Conservation (phyloP, 345 rosid genomes). For the Dipteronia sinensis region DNA sequence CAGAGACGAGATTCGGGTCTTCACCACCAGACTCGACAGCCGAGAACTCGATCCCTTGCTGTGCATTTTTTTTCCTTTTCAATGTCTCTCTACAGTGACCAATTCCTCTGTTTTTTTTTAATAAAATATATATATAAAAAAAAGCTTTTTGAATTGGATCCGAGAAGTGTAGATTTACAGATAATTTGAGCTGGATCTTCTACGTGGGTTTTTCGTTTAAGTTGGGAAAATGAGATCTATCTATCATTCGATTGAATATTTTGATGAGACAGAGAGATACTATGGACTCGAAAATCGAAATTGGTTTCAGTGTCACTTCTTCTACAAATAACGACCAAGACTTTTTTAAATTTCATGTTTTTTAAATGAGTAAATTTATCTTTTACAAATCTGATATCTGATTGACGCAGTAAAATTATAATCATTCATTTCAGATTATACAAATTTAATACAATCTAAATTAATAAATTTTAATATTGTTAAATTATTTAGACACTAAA, state of each 20-base stretch:
- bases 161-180: background rate
- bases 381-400: no score
- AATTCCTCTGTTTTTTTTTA: background rate
- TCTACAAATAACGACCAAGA: background rate
- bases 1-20: constrained; percentile 57
- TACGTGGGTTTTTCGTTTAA: background rate
- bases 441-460: no score
- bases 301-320: background rate
- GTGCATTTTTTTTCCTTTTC: constrained; percentile 31
- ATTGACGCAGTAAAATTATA: no score
- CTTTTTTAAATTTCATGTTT: no score
- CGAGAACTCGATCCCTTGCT: constrained; percentile 52
- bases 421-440: no score
- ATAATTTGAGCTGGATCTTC: constrained; percentile 2
- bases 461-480: no score
- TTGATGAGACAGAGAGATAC: background rate
- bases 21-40: constrained; percentile 34
- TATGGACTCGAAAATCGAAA: background rate
- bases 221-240: background rate
- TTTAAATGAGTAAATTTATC: no score
- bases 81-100: background rate
- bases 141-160: background rate
- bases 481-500: no score
- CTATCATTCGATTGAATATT: background rate
- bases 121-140: no score